Base-by-base conservation (phyloP, 208 protist species). In the Willaertia magna region DNA sequence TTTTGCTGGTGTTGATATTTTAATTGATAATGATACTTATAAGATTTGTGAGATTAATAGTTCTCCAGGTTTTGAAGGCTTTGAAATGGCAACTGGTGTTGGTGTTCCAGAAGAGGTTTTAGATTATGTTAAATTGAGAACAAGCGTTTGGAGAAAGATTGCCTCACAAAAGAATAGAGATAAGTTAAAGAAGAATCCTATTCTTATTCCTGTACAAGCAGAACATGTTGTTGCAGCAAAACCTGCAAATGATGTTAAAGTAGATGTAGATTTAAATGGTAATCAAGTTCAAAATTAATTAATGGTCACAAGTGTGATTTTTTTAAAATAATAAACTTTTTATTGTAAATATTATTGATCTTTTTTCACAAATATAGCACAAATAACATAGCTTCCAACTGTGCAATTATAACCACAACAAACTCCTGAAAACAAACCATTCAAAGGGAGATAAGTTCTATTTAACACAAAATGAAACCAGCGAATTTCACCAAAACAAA, bases 31-130 rank as follows among this genome's bases (percentile, higher is more conserved):
- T 1, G 76, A 89, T n/a, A 87, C 74, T 16, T 89, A 88, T 34
- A 84, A 86, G 46, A 87, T 89, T 84, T 89, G 87, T 85, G 87
- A 89, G 83, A 85, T 89, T 51, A 89, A 89, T 48, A 74, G 67
- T 26, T 85, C 61, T 9, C 87, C 87, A 30, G 87, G 87, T 51
- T 89, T 89, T 78, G 86, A 89, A 42, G 87, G 87, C 16, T 85
- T 89, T 44, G 87, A 89, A 55, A 11, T 43, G 4, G 87, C 87
- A 18, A 88, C 87, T 39, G 87, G 86, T 44, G 30, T 67, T n/a
- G 40, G 88, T 52, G 85, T 89, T 22, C 59, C 86, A 81, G 26
- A 74, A 6, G 39, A 67, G 9, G 79, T 85, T 79, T 86, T 89
- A 11, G 49, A 79, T 51, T 86, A 47, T 87, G 85, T 88, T 6